Evolutionary conservation across 2,329 filamentous ascomycete species (phyloP).

Genomic region (Aspergillus neoniger): DNA sequence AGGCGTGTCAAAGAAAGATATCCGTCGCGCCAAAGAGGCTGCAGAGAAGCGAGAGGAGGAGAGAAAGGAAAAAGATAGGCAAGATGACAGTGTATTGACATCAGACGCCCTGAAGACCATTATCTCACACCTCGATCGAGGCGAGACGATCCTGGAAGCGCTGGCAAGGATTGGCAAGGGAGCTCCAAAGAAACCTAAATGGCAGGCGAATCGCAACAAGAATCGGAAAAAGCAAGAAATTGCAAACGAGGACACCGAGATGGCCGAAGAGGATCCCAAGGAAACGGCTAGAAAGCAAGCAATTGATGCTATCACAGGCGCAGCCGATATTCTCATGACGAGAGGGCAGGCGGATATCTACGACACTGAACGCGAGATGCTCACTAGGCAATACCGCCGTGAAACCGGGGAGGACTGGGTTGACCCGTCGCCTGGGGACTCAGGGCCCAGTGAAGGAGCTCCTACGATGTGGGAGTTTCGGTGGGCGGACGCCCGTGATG

Average conservation of each 20-base stretch:
- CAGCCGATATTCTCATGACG: constrained; percentile 81
- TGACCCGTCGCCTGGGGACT: constrained; percentile 44
- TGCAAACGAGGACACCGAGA: constrained; percentile 63
- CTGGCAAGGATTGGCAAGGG: constrained; percentile 75
- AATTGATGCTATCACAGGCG: constrained; percentile 82
- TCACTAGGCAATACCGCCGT: constrained; percentile 78
- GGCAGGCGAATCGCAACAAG: constrained; percentile 59
- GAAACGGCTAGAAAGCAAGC: constrained; percentile 69
- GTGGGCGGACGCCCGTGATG: constrained; percentile 87
- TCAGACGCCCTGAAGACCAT: constrained; percentile 72
- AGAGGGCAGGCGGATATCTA: constrained; percentile 89
- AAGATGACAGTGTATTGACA: constrained; percentile 73
- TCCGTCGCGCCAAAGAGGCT: constrained; percentile 82
- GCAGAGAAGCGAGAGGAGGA: constrained; percentile 83
- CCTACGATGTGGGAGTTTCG: constrained; percentile 79
- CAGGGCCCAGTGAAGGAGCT: constrained; percentile 35
- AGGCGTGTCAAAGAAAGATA: constrained; percentile 89
- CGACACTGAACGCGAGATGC: constrained; percentile 78
- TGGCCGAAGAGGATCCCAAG: constrained; percentile 69
- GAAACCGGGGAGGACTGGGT: constrained; percentile 89
- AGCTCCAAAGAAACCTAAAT: constrained; percentile 61
- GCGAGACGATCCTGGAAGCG: constrained; percentile 87
- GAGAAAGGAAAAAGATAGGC: constrained; percentile 67
- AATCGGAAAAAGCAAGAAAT: constrained; percentile 49
- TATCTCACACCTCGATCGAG: constrained; percentile 71